Evolutionary conservation across 768 basidiomycete genomes (phyloP).

Genomic region (Mycena kentingensis): DNA sequence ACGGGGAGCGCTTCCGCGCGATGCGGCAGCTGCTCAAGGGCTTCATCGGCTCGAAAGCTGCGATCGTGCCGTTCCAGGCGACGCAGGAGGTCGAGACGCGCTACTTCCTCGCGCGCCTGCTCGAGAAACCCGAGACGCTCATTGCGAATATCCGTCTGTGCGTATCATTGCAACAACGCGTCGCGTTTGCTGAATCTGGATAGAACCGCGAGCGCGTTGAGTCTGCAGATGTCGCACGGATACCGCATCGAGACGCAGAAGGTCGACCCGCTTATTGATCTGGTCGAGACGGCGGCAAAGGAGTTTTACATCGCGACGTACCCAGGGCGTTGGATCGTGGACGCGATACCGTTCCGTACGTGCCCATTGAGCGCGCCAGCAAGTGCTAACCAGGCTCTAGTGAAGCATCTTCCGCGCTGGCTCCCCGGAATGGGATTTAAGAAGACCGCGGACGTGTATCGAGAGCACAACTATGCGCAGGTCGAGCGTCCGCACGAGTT

Average conservation of each 20-base stretch:
- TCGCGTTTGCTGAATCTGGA: not conserved
- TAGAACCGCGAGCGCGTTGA: slow-evolving; percentile 43
- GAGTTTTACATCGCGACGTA: slow-evolving; percentile 41
- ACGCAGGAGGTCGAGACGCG: slow-evolving; percentile 45
- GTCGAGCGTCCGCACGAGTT: slow-evolving; percentile 39
- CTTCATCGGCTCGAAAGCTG: slow-evolving; percentile 42
- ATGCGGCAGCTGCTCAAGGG: slow-evolving; percentile 44
- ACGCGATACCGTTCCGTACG: slow-evolving; percentile 40
- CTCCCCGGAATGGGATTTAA: slow-evolving; percentile 46
- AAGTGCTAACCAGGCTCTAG: too few relatives aligned
- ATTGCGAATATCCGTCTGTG: slow-evolving; percentile 43
- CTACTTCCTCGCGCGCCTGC: slow-evolving; percentile 44
- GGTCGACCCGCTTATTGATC: slow-evolving; percentile 41
- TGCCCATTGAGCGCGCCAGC: too few relatives aligned
- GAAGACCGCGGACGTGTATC: slow-evolving; percentile 35
- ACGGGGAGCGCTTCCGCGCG: slow-evolving; percentile 41
- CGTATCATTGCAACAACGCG: not conserved
- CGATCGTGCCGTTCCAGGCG: slow-evolving; percentile 35
- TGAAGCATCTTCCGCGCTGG: slow-evolving; percentile 46
- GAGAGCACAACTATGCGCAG: slow-evolving; percentile 34
- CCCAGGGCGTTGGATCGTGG: slow-evolving; percentile 43
- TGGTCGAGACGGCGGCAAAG: slow-evolving; percentile 42
- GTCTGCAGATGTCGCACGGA: slow-evolving; percentile 44
- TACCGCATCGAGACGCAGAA: slow-evolving; percentile 40
- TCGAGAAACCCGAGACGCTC: slow-evolving; percentile 39